These are phyloP conservation scores for Penicillium longicatenatum DNA, from an alignment of 495 filamentous ascomycete species.

Conservation along the genomic window DNA sequence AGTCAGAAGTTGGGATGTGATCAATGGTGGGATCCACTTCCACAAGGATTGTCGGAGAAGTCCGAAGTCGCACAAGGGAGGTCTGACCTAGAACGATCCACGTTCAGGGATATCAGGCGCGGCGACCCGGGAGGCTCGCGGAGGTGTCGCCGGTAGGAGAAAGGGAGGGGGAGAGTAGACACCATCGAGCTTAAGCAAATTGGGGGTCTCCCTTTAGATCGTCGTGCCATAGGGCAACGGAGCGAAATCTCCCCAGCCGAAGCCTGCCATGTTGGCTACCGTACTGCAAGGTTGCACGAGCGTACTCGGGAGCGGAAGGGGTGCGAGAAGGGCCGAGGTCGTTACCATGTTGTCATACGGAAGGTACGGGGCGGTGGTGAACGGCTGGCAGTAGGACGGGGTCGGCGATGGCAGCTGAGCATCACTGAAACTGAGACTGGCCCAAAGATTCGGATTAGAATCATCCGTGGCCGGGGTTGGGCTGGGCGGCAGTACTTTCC, in stretches of 20 bases:
- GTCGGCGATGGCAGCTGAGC: slow-evolving; percentile 70
- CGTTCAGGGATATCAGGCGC: slow-evolving; percentile 14
- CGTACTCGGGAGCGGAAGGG: slow-evolving; percentile 87
- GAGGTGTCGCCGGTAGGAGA: slow-evolving; percentile 11
- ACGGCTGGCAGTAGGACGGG: slow-evolving; percentile 79
- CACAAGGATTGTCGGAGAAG: slow-evolving; percentile 3
- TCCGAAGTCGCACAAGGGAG: slow-evolving; percentile 1
- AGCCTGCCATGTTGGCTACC: slow-evolving; percentile 52
- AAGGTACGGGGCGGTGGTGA: slow-evolving; percentile 69
- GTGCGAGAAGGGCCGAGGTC: slow-evolving; percentile 60
- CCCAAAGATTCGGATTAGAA: slow-evolving; percentile 75
- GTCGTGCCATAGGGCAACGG: slow-evolving; percentile 58
- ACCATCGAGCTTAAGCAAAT: slow-evolving; percentile 14
- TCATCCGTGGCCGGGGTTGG: slow-evolving; percentile 71
- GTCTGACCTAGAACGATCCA: slow-evolving; percentile 6
- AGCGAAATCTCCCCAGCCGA: slow-evolving; percentile 70
- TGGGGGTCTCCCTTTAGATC: slow-evolving; percentile 40
- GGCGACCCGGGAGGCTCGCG: slow-evolving; percentile 12
- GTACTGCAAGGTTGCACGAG: slow-evolving; percentile 72
- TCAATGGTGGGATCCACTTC: slow-evolving; percentile 17
- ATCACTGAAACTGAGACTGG: slow-evolving; percentile 71
- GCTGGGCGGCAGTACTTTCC: slow-evolving; percentile 92
- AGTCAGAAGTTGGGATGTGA: slow-evolving; percentile 29
- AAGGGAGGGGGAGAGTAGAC: slow-evolving; percentile 11
- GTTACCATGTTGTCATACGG: slow-evolving; percentile 70